phyloP scores from a whole-genome alignment of 306 rosid genomes.

The Prosopis cineraria region DNA sequence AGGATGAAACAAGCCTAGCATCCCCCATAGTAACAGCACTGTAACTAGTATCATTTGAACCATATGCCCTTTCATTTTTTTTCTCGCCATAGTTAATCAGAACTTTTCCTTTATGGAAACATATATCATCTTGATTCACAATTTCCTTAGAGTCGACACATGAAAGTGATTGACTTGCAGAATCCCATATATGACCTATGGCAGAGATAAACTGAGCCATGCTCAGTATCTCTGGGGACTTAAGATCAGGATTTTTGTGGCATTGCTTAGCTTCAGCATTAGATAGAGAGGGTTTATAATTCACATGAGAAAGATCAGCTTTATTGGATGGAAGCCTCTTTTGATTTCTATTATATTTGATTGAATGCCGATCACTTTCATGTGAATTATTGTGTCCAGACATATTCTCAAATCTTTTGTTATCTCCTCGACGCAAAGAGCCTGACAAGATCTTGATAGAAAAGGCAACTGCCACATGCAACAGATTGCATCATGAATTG shows the following conservation, averaged over 20 bases:
- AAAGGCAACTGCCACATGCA: conserved; percentile 46
- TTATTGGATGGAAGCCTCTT: conserved; percentile 41
- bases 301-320: conserved; percentile 47
- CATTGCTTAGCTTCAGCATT: conserved; percentile 38
- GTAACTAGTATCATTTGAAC: conserved; percentile 40
- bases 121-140: conserved; percentile 40
- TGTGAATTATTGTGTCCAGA: conserved; percentile 47
- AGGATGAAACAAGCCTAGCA: conserved; percentile 32
- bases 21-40: conserved; percentile 34
- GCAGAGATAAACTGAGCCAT: conserved; percentile 63
- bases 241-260: conserved; percentile 36
- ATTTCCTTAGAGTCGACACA: conserved; percentile 43
- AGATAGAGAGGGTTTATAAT: conserved; percentile 41
- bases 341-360: conserved; percentile 55
- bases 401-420: conserved; percentile 52
- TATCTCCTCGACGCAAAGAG: conserved; percentile 42
- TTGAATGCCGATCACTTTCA: conserved; percentile 54
- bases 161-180: conserved; percentile 65
- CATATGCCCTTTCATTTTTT: conserved; percentile 38
- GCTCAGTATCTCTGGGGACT: conserved; percentile 57
- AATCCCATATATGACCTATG: conserved; percentile 70
- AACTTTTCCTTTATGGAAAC: conserved; percentile 39
- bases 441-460: conserved; percentile 37
- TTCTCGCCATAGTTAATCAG: conserved; percentile 39
- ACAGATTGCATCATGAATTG: conserved; percentile 31